These are phyloP conservation scores for Didymella pomorum DNA, from an alignment of 2,329 filamentous ascomycete species.

Conservation along the genomic window DNA sequence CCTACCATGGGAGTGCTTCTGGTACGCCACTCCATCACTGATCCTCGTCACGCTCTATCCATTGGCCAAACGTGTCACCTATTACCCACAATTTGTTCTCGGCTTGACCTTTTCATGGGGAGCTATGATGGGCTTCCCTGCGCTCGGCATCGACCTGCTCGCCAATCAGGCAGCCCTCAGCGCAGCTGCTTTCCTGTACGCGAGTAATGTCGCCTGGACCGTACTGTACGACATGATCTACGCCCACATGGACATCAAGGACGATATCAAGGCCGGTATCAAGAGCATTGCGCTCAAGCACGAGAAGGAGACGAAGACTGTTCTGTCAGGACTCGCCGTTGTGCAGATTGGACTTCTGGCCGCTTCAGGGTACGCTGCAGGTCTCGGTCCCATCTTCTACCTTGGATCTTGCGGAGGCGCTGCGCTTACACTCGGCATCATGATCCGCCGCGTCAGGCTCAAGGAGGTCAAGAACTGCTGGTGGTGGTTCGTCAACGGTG, in stretches of 20 bases:
- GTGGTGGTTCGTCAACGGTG: conserved; percentile 71
- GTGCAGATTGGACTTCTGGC: conserved; percentile 74
- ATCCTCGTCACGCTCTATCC: conserved; percentile 79
- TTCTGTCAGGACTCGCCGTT: conserved; percentile 74
- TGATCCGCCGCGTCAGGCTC: conserved; percentile 67
- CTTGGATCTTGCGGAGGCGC: conserved; percentile 66
- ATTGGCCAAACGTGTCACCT: conserved; percentile 82
- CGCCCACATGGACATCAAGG: conserved; percentile 88
- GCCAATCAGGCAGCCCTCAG: conserved; percentile 67
- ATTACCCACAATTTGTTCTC: conserved; percentile 85
- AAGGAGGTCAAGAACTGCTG: conserved; percentile 66
- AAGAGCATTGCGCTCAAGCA: conserved; percentile 87
- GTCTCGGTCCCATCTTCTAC: conserved; percentile 67
- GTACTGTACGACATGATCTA: conserved; percentile 93
- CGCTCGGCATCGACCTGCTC: conserved; percentile 79
- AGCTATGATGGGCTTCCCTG: conserved; percentile 86
- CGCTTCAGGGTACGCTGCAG: conserved; percentile 70
- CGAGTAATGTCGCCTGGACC: conserved; percentile 85
- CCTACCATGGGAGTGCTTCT: conserved; percentile 76
- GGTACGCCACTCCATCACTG: conserved; percentile 78
- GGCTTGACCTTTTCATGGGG: conserved; percentile 91
- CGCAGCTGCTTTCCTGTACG: conserved; percentile 74
- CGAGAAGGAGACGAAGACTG: conserved; percentile 76
- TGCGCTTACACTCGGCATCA: conserved; percentile 61
- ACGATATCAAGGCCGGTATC: conserved; percentile 85